phyloP scores from a whole-genome alignment of 768 basidiomycete genomes.

The Boletus bicolor region DNA sequence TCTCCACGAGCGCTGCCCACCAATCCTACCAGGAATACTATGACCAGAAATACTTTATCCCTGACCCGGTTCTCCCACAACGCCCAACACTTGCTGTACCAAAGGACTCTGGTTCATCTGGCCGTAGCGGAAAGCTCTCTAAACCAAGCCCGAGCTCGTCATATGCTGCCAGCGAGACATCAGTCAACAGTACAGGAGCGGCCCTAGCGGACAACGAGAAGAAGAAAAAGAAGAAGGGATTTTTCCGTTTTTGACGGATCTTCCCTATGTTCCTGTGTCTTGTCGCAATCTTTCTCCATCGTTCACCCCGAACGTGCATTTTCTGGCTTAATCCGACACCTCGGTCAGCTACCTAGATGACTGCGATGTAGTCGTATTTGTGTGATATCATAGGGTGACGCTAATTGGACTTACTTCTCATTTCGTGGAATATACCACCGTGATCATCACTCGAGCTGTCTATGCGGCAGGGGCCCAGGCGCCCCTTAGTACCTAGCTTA shows the following conservation, averaged over 20 bases:
- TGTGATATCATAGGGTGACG: slow-evolving; percentile 9
- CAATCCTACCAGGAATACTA: slow-evolving; percentile 72
- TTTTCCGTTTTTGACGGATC: slow-evolving; percentile 57
- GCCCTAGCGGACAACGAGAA: slow-evolving; percentile 48
- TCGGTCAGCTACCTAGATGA: slow-evolving; percentile 3
- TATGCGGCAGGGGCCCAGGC: too few species aligned
- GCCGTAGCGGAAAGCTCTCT: slow-evolving; percentile 21
- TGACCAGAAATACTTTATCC: slow-evolving; percentile 68
- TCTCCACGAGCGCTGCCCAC: slow-evolving; percentile 46
- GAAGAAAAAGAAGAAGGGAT: slow-evolving; percentile 75
- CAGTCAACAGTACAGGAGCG: slow-evolving; percentile 37
- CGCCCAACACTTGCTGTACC: slow-evolving; percentile 25
- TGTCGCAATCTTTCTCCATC: not conserved
- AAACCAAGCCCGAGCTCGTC: slow-evolving; percentile 48
- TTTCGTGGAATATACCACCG: not conserved
- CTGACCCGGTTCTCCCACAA: slow-evolving; percentile 33
- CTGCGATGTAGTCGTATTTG: slow-evolving; percentile 1
- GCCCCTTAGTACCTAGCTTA: too few species aligned
- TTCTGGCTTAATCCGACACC: not conserved
- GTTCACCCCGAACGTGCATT: not conserved
- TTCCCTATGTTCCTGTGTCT: not conserved
- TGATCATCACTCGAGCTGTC: not conserved
- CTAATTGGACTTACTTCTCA: slow-evolving; percentile 8
- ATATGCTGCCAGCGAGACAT: slow-evolving; percentile 49
- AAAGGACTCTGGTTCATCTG: slow-evolving; percentile 23